phyloP scores from a whole-genome alignment of 345 rosid genomes.

The Isatis tinctoria region DNA sequence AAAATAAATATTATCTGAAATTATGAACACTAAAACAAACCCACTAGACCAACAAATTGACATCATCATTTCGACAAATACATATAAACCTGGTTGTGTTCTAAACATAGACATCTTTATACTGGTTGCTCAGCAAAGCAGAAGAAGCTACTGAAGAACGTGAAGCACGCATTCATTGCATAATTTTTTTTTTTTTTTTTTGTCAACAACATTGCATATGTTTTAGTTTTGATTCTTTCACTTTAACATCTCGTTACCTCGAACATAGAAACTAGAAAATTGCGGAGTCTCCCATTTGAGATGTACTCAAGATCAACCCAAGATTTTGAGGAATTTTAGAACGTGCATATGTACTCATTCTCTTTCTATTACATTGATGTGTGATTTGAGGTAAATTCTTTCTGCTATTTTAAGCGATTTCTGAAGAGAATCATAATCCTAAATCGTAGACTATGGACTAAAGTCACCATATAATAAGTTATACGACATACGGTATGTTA shows the following conservation, averaged over 20 bases:
- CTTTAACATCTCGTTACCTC: neutral
- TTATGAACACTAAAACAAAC: neutral
- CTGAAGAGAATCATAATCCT: neutral
- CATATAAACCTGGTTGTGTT: neutral
- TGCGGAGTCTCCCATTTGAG: neutral
- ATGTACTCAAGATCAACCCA: neutral
- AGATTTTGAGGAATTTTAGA: neutral
- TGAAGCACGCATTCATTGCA: neutral
- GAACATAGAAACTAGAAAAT: neutral
- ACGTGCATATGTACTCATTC: constrained; percentile 7
- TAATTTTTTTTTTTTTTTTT: too few relatives aligned
- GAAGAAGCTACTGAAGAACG: neutral
- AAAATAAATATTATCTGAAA: neutral
- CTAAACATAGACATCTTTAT: neutral
- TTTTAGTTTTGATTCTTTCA: neutral
- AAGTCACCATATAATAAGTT: neutral
- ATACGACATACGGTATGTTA: neutral
- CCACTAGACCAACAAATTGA: neutral
- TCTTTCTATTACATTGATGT: neutral
- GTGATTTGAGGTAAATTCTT: neutral
- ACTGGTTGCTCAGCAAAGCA: neutral
- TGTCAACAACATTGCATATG: neutral
- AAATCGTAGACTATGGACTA: neutral
- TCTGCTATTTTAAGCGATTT: neutral
- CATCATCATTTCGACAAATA: neutral